phyloP scores from a whole-genome alignment of 768 basidiomycete genomes.

The Exsudoporus frostii region DNA sequence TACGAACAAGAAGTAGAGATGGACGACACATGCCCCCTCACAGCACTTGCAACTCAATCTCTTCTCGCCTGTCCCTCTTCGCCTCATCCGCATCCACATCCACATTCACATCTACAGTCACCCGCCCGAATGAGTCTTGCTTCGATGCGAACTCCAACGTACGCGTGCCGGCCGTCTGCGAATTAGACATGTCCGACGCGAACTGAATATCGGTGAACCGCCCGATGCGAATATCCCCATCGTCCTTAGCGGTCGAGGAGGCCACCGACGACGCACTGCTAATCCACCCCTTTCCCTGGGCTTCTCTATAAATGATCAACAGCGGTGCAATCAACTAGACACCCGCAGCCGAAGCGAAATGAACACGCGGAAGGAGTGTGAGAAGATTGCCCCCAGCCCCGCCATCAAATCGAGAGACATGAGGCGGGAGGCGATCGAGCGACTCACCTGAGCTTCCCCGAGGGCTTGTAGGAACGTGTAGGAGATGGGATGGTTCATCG shows the following conservation, averaged over 20 bases:
- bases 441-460: constrained; percentile 33
- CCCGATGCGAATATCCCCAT: constrained; percentile 9
- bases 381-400: neutral
- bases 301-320: constrained; percentile 39
- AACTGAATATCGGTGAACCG: constrained; percentile 27
- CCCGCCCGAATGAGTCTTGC: neutral
- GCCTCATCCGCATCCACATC: constrained; percentile 57
- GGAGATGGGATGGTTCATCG: constrained; percentile 18
- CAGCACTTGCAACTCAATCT: constrained; percentile 10
- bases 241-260: neutral
- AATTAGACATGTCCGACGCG: constrained; percentile 9
- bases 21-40: neutral
- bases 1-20: neutral
- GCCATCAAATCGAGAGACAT: neutral
- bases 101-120: constrained; percentile 36
- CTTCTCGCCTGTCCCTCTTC: constrained; percentile 44
- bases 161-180: neutral
- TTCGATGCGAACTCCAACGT: constrained; percentile 10
- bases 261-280: constrained; percentile 11
- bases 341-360: neutral
- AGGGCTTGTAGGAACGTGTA: constrained; percentile 35
- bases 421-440: neutral
- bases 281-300: constrained; percentile 36
- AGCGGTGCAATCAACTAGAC: constrained; percentile 36
- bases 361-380: neutral